Base-by-base conservation (phyloP, 257 asterid species). In the Jacaranda copaia region DNA sequence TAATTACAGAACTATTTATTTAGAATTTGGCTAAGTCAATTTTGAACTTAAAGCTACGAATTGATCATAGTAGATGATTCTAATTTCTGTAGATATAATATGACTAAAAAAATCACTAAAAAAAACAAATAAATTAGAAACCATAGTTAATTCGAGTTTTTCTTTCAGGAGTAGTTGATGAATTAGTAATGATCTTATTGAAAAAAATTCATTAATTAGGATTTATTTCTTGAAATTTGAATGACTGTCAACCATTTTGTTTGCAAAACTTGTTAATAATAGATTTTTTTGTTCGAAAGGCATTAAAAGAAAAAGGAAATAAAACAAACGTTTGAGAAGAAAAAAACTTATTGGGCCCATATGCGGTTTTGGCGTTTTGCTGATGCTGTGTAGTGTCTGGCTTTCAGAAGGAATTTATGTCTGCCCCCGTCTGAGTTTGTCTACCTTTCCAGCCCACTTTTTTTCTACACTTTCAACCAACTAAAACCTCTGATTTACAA, bases 381-480 rank as follows among this genome's bases (percentile, higher is more conserved):
- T 73, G 76, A 73, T 80, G 78, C 14, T 88, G 86, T 84, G 86
- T 19, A 68, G 48, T 88, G 88, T 86, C 88, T 19, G 73, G 42
- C 88, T 82, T 88, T 87, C 84, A 69, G 75, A 61, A 9, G 77
- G 84, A 74, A 68, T 80, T 74, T 72, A 68, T 81, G 88, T 78
- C 85, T 66, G 66, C 61, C 42, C 80, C 79, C 58, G 83, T 81
- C 35, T 81, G 68, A 38, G 42, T 66, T 70, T 83, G 87, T 86
- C 88, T 42, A 61, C 39, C 81, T 12, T 66, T 20, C 10, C 43
- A 40, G 56, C 63, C 75, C 64, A 66, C 63, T 3, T 25, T 25
- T 25, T 25, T 25, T 0, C 32, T 15, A 38, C 42, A 66, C 63
- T 73, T 73, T 73, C 61, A 16, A 55, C 61, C 61, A 55, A 55